These are phyloP conservation scores for Salix udensis DNA, from an alignment of 345 rosid genomes.

Conservation along the genomic window DNA sequence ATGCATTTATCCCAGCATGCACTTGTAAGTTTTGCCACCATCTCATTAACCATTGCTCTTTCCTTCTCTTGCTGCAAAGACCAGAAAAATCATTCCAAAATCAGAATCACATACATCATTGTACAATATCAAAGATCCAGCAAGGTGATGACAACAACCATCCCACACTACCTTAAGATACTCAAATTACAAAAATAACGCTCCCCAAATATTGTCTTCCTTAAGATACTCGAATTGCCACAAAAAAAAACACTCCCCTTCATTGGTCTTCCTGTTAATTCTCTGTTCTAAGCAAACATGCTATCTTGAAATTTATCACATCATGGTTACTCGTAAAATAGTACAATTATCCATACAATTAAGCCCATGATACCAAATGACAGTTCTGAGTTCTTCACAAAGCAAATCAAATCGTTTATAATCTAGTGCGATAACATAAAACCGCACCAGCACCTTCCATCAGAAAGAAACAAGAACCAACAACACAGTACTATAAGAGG, in stretches of 20 bases:
- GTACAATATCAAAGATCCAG: background rate
- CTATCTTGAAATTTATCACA: background rate
- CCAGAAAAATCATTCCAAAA: background rate
- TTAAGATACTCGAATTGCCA: background rate
- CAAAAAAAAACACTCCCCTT: background rate
- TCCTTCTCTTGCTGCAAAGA: slow-evolving; percentile 80
- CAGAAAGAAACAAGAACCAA: background rate
- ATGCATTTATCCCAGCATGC: slow-evolving; percentile 97
- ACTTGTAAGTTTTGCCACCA: slow-evolving; percentile 72
- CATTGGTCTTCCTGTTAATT: background rate
- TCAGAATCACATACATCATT: background rate
- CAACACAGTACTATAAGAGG: background rate
- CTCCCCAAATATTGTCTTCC: too few species aligned
- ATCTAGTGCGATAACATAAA: background rate
- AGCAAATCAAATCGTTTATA: background rate
- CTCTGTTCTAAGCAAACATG: background rate
- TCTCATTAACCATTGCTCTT: slow-evolving; percentile 74
- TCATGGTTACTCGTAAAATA: background rate
- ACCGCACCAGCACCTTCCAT: background rate
- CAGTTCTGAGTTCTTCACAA: background rate
- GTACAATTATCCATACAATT: background rate
- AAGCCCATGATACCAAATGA: background rate
- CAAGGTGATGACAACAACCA: background rate
- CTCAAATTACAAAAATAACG: background rate
- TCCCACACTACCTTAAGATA: background rate